A percentile compares a stretch with the other conserved stretches of the same genome.
phyloP scores from a whole-genome alignment of 1,139 yeast genomes.

The Yamadazyma dushanensis region DNA sequence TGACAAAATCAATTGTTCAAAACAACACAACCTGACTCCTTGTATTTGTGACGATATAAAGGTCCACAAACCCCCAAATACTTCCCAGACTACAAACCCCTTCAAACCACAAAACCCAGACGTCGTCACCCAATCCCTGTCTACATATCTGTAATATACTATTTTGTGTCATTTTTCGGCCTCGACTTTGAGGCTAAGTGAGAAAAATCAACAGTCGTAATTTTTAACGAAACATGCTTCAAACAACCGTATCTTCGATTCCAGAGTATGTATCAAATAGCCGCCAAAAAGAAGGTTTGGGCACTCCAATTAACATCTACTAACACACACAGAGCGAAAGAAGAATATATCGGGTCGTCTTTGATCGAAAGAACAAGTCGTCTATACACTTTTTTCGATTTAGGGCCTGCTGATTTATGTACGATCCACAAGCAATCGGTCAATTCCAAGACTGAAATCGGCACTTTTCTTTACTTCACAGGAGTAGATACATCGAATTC shows the following conservation, averaged over 20 bases:
- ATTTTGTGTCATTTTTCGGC: constrained; percentile 5
- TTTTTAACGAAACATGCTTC: constrained; percentile 29
- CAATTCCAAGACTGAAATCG: constrained; percentile 45
- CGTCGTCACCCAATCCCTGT: neutral
- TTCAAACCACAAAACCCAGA: neutral
- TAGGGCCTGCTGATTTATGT: constrained; percentile 93
- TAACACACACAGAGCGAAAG: constrained; percentile 36
- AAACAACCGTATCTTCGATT: constrained; percentile 44
- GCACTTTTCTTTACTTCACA: constrained; percentile 56
- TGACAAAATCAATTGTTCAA: too few species aligned
- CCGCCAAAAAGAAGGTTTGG: neutral
- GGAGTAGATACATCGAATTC: constrained; percentile 59
- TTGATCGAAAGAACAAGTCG: constrained; percentile 54
- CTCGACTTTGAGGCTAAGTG: constrained; percentile 5
- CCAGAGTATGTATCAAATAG: constrained; percentile 46
- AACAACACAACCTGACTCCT: too few species aligned
- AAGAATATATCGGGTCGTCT: constrained; percentile 51
- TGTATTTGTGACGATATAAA: too few species aligned
- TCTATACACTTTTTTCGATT: constrained; percentile 44
- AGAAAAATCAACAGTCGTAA: constrained; percentile 7
- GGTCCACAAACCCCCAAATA: too few species aligned
- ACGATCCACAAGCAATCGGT: constrained; percentile 56
- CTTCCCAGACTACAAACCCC: too few species aligned
- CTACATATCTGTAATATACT: neutral
- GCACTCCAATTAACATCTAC: constrained; percentile 11